These are phyloP conservation scores for Candida michaelii DNA, from an alignment of 805 yeast species.

Conservation along the genomic window DNA sequence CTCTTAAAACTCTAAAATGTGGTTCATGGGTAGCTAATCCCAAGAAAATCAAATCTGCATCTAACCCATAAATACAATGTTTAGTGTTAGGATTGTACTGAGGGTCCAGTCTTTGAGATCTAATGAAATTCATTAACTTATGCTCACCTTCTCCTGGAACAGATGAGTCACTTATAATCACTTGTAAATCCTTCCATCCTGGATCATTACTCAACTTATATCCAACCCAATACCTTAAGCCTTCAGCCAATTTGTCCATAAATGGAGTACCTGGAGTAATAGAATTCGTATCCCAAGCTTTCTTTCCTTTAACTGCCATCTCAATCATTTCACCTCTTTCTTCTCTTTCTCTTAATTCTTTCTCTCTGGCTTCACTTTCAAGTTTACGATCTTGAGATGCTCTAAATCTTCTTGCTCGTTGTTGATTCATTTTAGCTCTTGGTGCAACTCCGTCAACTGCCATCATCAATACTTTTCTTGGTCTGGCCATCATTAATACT, in stretches of 20 bases:
- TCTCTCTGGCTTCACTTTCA: conserved; percentile 69
- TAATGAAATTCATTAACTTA: conserved; percentile 92
- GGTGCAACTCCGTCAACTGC: conserved; percentile 99
- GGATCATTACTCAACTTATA: conserved; percentile 86
- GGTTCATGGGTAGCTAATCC: conserved; percentile 98
- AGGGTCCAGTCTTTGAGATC: conserved; percentile 85
- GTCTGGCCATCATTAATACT: conserved; percentile 90
- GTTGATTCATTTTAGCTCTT: conserved; percentile 97
- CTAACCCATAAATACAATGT: conserved; percentile 97
- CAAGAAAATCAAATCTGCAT: conserved; percentile 94
- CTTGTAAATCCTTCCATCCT: conserved; percentile 88
- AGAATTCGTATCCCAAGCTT: conserved; percentile 92
- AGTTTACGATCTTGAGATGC: conserved; percentile 86
- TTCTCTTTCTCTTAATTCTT: conserved; percentile 58
- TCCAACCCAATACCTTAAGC: conserved; percentile 88
- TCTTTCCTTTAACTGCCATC: conserved; percentile 67
- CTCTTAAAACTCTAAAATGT: conserved; percentile 88
- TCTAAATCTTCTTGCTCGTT: conserved; percentile 88
- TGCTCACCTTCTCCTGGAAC: conserved; percentile 99
- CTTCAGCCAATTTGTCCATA: conserved; percentile 84
- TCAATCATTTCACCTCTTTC: conserved; percentile 74
- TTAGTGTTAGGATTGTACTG: conserved; percentile 87
- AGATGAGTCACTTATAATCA: conserved; percentile 90
- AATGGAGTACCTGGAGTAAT: conserved; percentile 99
- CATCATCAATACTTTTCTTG: conserved; percentile 86